Evolutionary conservation across 169 alveolate species (phyloP).

Genomic region (Plasmodium berghei): DNA sequence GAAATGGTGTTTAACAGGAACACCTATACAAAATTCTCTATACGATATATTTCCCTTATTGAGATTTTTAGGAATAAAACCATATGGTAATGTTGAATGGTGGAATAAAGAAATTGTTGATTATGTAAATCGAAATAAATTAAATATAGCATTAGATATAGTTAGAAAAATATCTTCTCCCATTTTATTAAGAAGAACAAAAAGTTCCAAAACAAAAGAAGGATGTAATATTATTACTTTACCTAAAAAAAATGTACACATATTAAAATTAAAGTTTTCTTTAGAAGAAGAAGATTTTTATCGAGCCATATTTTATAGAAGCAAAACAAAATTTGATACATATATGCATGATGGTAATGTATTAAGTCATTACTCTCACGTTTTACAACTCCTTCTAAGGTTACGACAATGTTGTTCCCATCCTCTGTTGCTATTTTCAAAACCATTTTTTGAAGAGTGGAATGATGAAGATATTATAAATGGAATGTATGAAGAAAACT

Average conservation of each 20-base stretch:
- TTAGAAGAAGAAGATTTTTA: constrained; percentile 83
- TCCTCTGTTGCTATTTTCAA: constrained; percentile 79
- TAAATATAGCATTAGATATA: constrained; percentile 78
- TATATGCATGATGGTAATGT: constrained; percentile 82
- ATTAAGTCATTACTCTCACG: constrained; percentile 85
- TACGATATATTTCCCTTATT: constrained; percentile 91
- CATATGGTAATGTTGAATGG: constrained; percentile 88
- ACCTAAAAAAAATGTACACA: constrained; percentile 89
- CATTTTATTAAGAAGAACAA: constrained; percentile 91
- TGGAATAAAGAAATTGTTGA: constrained; percentile 85
- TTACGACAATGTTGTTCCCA: constrained; percentile 90
- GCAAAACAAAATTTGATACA: constrained; percentile 84
- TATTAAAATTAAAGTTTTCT: constrained; percentile 83
- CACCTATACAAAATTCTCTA: constrained; percentile 94
- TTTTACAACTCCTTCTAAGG: constrained; percentile 86
- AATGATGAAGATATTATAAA: constrained; percentile 39
- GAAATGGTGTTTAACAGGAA: constrained; percentile 94
- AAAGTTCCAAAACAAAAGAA: constrained; percentile 84
- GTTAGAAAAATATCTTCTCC: constrained; percentile 80
- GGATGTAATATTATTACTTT: constrained; percentile 85
- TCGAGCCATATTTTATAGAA: constrained; percentile 74
- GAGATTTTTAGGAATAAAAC: constrained; percentile 90
- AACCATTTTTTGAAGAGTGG: constrained; percentile 72
- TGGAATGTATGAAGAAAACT: constrained; percentile 3
- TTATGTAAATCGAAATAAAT: constrained; percentile 76